Conservation (phyloP, 2,329 filamentous ascomycete species). For the Teratosphaeria pseudoeucalypti region DNA sequence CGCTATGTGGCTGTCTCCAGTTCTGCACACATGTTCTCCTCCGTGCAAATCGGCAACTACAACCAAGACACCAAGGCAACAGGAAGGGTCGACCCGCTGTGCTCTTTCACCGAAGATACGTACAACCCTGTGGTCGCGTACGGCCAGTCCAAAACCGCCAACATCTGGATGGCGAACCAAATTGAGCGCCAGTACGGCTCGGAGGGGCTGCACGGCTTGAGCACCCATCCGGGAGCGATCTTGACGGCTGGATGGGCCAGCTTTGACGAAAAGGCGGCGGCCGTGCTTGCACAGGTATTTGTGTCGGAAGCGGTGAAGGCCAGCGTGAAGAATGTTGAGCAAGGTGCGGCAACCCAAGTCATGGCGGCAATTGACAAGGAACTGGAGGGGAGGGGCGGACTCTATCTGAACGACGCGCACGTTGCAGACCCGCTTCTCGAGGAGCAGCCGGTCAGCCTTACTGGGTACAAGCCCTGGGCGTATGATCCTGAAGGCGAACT, state of each 20-base stretch:
- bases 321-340: conserved; percentile 22
- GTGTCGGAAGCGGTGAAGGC: conserved; percentile 4
- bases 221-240: conserved; percentile 39
- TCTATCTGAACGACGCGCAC: conserved; percentile 35
- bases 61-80: conserved; percentile 21
- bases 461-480: conserved; percentile 3
- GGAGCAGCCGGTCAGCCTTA: not conserved
- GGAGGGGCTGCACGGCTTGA: conserved; percentile 33
- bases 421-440: conserved; percentile 21
- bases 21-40: conserved; percentile 29
- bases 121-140: conserved; percentile 12
- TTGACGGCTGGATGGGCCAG: conserved; percentile 9
- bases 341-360: conserved; percentile 40
- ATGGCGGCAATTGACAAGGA: conserved; percentile 34
- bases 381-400: conserved; percentile 31
- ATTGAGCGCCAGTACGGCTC: conserved; percentile 41
- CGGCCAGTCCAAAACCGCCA: conserved; percentile 15
- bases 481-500: conserved; percentile 2
- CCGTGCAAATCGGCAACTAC: conserved; percentile 23
- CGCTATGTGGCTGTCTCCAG: conserved; percentile 41
- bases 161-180: conserved; percentile 42
- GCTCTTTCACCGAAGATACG: not conserved
- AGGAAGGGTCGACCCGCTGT: conserved; percentile 4
- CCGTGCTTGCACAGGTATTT: not conserved
- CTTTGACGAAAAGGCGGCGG: conserved; percentile 7